Base-by-base conservation (phyloP, 371 early-diverging fungal species). In the Mortierella sp. region DNA sequence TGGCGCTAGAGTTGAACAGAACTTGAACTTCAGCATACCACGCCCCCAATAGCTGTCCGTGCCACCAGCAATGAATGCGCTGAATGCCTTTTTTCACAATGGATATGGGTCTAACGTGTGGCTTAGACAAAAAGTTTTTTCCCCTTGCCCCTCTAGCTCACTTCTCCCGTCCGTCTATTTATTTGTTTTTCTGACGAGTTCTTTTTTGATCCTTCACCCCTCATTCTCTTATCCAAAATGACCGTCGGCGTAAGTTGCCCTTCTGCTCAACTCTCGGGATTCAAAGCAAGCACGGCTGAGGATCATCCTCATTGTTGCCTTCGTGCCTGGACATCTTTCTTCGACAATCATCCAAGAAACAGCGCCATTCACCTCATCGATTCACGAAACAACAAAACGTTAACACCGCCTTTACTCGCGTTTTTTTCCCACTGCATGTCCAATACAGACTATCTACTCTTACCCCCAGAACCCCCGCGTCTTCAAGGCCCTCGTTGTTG, bases 401-500 rank as follows among this genome's bases (percentile, higher is more conserved):
- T 10, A 14, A 57, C 64, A 14, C n/a, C 24, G 6, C 31, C 61
- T 11, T 19, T 34, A n/a, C 46, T 37, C n/a, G n/a, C 31, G 10
- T 1, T 37, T 44, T 44, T 46, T 71, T 37, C 16, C 40, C 64
- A 13, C n/a, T 21, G 1, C 48, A 9, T 13, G 16, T 28, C 19
- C 34, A 26, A 61, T 19, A 79, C 74, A 91, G 89, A 90, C 88
- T 61, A 88, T 90, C 87, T 87, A 88, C 87, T 78, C 87, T 44
- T 91, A 91, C 82, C 91, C 91, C 79, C 67, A 81, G 74, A 92
- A 92, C 90, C 89, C 89, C 72, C 91, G 92, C 59, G 90, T 90
- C 74, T 82, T 82, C 83, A 94, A 94, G 89, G 91, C 92, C 71
- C 89, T 91, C 76, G 93, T 96, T 87, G 94, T 94, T 72, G 96